Base-by-base conservation (phyloP, 108 stramenopile genomes). In the Cyclostephanos tholiformis region DNA sequence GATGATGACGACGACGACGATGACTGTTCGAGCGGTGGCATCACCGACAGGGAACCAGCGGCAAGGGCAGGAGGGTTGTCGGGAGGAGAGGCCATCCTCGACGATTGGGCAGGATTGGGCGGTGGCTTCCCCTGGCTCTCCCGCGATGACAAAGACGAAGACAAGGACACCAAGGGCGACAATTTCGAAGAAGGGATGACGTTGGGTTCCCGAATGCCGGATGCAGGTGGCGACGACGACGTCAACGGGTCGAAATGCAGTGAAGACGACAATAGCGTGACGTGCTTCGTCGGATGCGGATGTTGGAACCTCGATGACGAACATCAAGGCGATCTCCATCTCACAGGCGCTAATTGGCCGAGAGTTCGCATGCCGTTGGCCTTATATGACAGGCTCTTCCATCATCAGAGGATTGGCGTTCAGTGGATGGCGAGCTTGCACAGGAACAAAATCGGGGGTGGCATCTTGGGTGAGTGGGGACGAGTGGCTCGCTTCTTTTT, bases 391-490 rank as follows among this genome's bases (percentile, higher is more conserved):
- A 77, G 67, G 57, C 87, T 97, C 12, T 95, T 83, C 72, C 78
- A 69, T 9, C 91, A 93, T 80, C 96, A 97, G 75, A 72, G 84
- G 30, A 84, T 86, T 51, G 98, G 95, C 17, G 85, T 98, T n/a
- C 83, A 88, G 20, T 99, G 97, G 97, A 88, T 98, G 84, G 97
- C 88, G 50, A 83, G 85, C 27, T 74, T 97, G 23, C 84, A 97
- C 70, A 19, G 74, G 26, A 67, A 83, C 35, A 72, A 82, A 8
- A 89, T 92, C 55, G 74, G 53, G 20, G 99, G 99, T 20, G 99
- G 99, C 23, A 87, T 97, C 23, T 41, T 97, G 14, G 96, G 88
- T 26, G 89, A 93, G 62, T 68, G 91, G 88, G 56, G 89, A 32
- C 92, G 89, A 88, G 88, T 9, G 65, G 79, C 0, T 84, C 32